Evolutionary conservation across 2,329 filamentous ascomycete genomes (phyloP), one percentile per base, ranked within the genome.

Genomic region (Ciborinia camelliae): DNA sequence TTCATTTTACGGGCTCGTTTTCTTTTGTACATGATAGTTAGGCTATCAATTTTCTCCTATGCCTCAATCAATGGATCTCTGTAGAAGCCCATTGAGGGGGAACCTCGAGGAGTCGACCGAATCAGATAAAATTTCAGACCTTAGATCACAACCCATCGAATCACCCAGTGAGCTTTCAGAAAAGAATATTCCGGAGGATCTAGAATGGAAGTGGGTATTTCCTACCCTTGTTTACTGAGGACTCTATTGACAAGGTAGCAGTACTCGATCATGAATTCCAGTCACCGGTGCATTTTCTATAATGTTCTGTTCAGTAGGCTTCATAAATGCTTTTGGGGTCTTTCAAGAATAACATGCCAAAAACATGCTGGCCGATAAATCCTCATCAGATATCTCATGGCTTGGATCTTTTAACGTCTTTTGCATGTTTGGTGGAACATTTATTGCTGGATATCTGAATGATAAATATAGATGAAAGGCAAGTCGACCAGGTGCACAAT

Each of bases 361-460:
- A 23, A 59, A 66, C 1, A 63, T 67, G 14, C 68, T 76, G 3
- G 57, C 65, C 0, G 39, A 66, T 12, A 68, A 73, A 18, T 71
- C 72, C 0, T 64, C 67, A 10, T 74, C 72, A 10, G 68, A 73
- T 35, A 76, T 77, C 43, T 73, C 75, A 32, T 77, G 74, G 74
- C 71, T 76, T 35, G 74, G 74, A 4, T 76, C 75, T 2, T 70
- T 76, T 1, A 68, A 73, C 12, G 68, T 76, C 30, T 77, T 77
- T 64, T 67, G 73, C 26, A 65, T 76, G 39, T 70, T 72, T 53
- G 66, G 61, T 3, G 50, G 58, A 6, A 57, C 32, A n/a, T 28
- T 65, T 12, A 18, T 57, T 32, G 57, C 51, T 32, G 57, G 57
- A 12, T 54, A 43, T 39, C 14, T 62, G 26, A 37, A 35, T 9